These are phyloP conservation scores for Sergeia podlipaevii DNA, from an alignment of 208 protist genomes.

Conservation along the genomic window DNA sequence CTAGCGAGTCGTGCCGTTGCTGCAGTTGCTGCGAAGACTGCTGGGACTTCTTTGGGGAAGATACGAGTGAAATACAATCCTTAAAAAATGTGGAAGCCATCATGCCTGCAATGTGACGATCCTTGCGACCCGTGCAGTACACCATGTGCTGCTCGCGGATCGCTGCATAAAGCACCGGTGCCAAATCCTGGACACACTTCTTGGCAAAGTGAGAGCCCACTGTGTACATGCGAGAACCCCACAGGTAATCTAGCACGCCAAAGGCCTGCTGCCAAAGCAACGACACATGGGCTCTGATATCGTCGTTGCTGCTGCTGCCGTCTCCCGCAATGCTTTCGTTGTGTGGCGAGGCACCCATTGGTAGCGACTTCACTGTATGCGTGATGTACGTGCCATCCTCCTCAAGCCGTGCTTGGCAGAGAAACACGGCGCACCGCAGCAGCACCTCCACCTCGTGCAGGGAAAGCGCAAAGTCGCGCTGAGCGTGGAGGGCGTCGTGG, in stretches of 20 bases:
- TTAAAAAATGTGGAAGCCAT: slow-evolving; percentile 5
- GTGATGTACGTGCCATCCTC: slow-evolving; percentile 14
- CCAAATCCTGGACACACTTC: slow-evolving; percentile 11
- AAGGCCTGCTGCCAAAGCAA: slow-evolving; percentile 6
- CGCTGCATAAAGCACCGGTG: slow-evolving; percentile 11
- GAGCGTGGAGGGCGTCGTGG: slow-evolving; percentile 9
- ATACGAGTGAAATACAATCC: slow-evolving; percentile 7
- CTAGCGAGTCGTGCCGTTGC: too few species aligned
- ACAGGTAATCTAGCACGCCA: slow-evolving; percentile 11
- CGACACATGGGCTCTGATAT: not conserved
- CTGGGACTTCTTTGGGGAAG: too few species aligned
- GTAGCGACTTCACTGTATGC: slow-evolving; percentile 4
- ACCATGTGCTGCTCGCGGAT: slow-evolving; percentile 12
- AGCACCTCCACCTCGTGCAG: slow-evolving; percentile 15
- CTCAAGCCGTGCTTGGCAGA: slow-evolving; percentile 7
- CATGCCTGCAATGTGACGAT: slow-evolving; percentile 1
- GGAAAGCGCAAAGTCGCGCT: slow-evolving; percentile 18
- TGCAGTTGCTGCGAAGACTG: too few species aligned
- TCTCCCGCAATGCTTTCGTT: too few species aligned
- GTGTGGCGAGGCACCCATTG: too few species aligned
- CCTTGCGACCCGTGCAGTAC: slow-evolving; percentile 14
- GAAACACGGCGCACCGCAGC: slow-evolving; percentile 7
- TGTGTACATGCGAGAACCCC: slow-evolving; percentile 4
- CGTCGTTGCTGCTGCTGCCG: not conserved
- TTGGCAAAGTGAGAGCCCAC: slow-evolving; percentile 17